These are phyloP conservation scores for Rhododendron kiyosumense DNA, from an alignment of 148 eudicot species.

Conservation along the genomic window DNA sequence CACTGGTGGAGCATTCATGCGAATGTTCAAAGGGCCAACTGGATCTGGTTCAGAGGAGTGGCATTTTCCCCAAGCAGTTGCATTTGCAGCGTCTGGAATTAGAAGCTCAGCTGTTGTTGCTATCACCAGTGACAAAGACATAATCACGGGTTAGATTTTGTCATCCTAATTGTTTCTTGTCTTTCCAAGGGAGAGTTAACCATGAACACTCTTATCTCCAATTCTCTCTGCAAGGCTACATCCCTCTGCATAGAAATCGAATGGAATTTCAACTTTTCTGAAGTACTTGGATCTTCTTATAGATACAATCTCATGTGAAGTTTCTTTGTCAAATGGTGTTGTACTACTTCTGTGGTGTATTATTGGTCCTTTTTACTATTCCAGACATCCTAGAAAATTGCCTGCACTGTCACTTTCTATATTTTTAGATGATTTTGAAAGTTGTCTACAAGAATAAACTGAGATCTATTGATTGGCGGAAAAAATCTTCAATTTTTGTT, in stretches of 20 bases:
- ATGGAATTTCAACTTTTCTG: not conserved
- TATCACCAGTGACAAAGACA: constrained; percentile 71
- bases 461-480: not conserved
- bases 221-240: not conserved
- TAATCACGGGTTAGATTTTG: constrained; percentile 65
- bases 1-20: constrained; percentile 78
- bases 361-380: not conserved
- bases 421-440: not conserved
- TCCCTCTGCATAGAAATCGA: not conserved
- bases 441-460: not conserved
- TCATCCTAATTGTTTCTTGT: not conserved
- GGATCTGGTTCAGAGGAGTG: constrained; percentile 54
- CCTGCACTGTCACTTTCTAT: not conserved
- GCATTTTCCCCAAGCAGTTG: constrained; percentile 91
- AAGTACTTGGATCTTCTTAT: constrained; percentile 3
- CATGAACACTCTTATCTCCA: not conserved
- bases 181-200: not conserved
- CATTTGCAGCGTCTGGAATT: constrained; percentile 81
- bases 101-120: constrained; percentile 77
- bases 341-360: not conserved
- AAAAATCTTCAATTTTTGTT: not conserved
- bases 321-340: not conserved
- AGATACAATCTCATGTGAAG: not conserved
- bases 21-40: constrained; percentile 78
- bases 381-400: not conserved